Percentiles rank a stretch among this genome's conserved stretches.
Evolutionary conservation across 306 rosid genomes (phyloP).

Genomic region (Cicer yamashitae): DNA sequence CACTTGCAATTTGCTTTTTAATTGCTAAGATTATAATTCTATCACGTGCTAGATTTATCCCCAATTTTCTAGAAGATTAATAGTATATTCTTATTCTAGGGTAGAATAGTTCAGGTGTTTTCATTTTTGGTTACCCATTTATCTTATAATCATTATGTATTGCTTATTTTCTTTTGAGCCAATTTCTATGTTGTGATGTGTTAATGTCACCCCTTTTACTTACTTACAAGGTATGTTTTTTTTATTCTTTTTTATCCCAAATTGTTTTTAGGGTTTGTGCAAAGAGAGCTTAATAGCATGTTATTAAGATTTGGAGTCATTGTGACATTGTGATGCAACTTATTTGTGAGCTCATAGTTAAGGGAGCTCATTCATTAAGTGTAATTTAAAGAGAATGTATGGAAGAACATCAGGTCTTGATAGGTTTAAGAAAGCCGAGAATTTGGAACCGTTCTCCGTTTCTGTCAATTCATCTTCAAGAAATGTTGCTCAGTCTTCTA

Average conservation of each 20-base stretch:
- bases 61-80: constrained; percentile 19
- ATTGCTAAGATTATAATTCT: background rate
- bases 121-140: constrained; percentile 7
- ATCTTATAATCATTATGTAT: background rate
- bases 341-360: constrained; percentile 47
- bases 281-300: constrained; percentile 37
- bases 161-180: background rate
- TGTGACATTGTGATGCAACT: constrained; percentile 47
- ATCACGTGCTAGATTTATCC: constrained; percentile 36
- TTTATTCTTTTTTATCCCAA: background rate
- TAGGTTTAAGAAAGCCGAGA: constrained; percentile 94
- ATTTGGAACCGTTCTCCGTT: constrained; percentile 85
- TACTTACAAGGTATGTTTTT: background rate
- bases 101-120: background rate
- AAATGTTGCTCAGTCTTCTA: constrained; percentile 48
- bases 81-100: background rate
- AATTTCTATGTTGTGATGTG: constrained; percentile 28
- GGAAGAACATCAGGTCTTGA: constrained; percentile 89
- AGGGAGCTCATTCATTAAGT: constrained; percentile 43
- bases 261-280: constrained; percentile 37
- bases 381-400: constrained; percentile 64
- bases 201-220: background rate
- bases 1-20: constrained; percentile 27
- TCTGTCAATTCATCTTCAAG: constrained; percentile 55
- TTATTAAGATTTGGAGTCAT: constrained; percentile 27